Evolutionary conservation across 2,329 filamentous ascomycete genomes (phyloP), one percentile per base, ranked within the genome.

Genomic region (Boeremia lycopersici): DNA sequence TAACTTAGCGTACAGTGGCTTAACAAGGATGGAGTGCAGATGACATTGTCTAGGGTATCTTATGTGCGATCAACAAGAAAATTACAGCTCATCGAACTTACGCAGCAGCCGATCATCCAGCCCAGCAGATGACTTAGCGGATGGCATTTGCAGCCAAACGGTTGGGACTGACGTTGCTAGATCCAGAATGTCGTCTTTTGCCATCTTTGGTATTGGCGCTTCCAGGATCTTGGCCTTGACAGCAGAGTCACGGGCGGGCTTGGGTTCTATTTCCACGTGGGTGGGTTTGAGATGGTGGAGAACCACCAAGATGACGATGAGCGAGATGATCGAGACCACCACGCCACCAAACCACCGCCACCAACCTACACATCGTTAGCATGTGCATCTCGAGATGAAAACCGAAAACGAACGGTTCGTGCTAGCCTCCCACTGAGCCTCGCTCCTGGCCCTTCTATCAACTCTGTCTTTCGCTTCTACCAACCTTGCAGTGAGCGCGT

Each of bases 401-500:
- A 4, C 8, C 10, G 4, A 25, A 12, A 25, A 60, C 69, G 11
- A 69, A 74, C 72, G 64, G 19, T 86, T 69, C 8, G 65, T 89
- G 64, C 80, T 84, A 65, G 89, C 86, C 74, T 89, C 84, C 81
- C 87, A 88, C 64, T 86, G 84, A 42, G 78, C 79, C 72, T 92
- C 89, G 1, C 84, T 81, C 51, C 79, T 80, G 70, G 90, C 87
- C 82, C 88, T 90, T 26, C 79, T 77, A 68, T 89, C 87, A 12
- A 93, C 84, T 7, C 84, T 81, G 50, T 81, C 76, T 44, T 85
- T 81, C 11, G 90, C 87, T 12, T 80, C 75, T 46, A 88, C 85
- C 3, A 93, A 84, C 43, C 89, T 80, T 38, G 79, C 79, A 54
- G 85, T 85, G 33, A 92, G 78, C 13, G 76, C 74, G 45, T 82